Conservation (phyloP, 73 alveolate species). For the Paramecium caudatum region DNA sequence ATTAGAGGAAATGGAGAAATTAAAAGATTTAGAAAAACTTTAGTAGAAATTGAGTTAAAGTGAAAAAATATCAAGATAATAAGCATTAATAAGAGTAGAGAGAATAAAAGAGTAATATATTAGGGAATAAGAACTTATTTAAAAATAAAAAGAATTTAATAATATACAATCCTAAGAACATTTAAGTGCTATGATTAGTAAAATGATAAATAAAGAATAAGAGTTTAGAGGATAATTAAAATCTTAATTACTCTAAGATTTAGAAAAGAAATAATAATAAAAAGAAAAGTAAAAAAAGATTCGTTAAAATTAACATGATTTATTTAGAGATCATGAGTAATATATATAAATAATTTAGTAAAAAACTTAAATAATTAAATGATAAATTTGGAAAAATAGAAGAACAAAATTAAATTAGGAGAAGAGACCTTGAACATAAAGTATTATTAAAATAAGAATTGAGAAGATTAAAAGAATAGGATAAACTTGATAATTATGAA, state of each 20-base stretch:
- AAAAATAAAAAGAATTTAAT: slow-evolving; percentile 3
- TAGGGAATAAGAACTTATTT: slow-evolving; percentile 36
- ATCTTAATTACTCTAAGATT: slow-evolving; percentile 7
- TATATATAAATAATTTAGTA: not conserved
- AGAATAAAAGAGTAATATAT: slow-evolving; percentile 47
- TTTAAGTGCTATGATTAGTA: slow-evolving; percentile 29
- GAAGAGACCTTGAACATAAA: slow-evolving; percentile 34
- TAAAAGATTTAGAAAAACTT: slow-evolving; percentile 19
- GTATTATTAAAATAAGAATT: slow-evolving; percentile 47
- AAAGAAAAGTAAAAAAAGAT: slow-evolving; percentile 19
- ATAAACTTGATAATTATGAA: slow-evolving; percentile 62
- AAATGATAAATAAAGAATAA: slow-evolving; percentile 60
- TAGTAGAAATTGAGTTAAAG: not conserved
- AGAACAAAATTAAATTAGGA: slow-evolving; percentile 32
- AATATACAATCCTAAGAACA: slow-evolving; percentile 30
- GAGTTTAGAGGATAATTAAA: slow-evolving; percentile 32
- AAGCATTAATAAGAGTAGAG: not conserved
- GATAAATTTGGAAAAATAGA: slow-evolving; percentile 52
- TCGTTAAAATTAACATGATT: slow-evolving; percentile 1
- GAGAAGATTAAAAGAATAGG: slow-evolving; percentile 64
- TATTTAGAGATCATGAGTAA: slow-evolving; percentile 51
- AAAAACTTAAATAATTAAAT: slow-evolving; percentile 53
- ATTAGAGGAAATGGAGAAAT: not conserved
- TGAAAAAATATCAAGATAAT: not conserved
- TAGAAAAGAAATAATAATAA: slow-evolving; percentile 7